Evolutionary conservation across 331 rosid species (phyloP).

Genomic region (Spiraea crenata): DNA sequence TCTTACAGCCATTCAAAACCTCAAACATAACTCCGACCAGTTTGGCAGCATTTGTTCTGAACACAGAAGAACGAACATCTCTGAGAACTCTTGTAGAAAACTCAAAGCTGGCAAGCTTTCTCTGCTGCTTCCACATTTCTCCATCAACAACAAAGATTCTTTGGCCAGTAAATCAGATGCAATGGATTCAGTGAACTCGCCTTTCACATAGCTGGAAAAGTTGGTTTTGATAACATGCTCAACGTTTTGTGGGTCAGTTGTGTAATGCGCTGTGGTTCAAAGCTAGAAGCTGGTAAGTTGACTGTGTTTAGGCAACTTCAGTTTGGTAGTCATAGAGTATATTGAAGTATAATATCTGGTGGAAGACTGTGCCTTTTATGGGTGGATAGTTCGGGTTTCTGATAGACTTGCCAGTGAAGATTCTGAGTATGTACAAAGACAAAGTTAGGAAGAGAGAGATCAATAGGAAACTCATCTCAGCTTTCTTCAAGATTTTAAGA

Average conservation of each 20-base stretch:
- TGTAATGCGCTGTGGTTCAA: conserved; percentile 25
- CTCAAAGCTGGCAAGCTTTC: conserved; percentile 65
- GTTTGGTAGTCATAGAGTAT: conserved; percentile 52
- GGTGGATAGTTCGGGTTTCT: conserved; percentile 47
- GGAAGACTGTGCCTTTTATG: conserved; percentile 48
- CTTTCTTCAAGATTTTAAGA: background rate
- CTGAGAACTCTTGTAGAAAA: conserved; percentile 62
- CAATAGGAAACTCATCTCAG: conserved; percentile 33
- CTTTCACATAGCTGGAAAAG: conserved; percentile 36
- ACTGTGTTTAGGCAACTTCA: conserved; percentile 19
- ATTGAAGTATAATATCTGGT: conserved; percentile 46
- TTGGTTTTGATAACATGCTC: conserved; percentile 37
- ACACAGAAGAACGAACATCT: conserved; percentile 53
- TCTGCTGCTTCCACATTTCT: conserved; percentile 66
- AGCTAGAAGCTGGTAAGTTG: conserved; percentile 33
- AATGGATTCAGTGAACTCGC: conserved; percentile 9
- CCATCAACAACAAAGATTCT: conserved; percentile 69
- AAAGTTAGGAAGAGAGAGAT: conserved; percentile 26
- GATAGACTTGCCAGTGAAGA: conserved; percentile 50
- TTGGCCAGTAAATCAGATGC: conserved; percentile 47
- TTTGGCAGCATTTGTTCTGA: conserved; percentile 46
- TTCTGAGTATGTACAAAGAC: conserved; percentile 22
- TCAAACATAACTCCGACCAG: conserved; percentile 29
- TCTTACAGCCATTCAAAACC: conserved; percentile 19
- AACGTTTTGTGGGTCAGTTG: conserved; percentile 33